Conservation (phyloP, 306 rosid species). For the Corylus americana region DNA sequence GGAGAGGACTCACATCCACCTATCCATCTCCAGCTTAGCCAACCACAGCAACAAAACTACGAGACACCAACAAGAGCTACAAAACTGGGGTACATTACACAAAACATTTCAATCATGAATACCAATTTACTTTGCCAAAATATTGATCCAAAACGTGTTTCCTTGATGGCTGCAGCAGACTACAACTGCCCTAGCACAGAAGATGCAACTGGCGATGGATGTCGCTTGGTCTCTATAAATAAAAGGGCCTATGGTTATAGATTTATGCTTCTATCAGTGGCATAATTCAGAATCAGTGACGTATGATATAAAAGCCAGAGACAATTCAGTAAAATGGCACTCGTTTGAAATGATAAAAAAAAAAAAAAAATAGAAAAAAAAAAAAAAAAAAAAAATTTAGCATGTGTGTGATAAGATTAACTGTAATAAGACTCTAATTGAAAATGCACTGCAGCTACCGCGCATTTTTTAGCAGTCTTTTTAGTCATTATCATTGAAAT, state of each 20-base stretch:
- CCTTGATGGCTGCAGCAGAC: conserved; percentile 57
- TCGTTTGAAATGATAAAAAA: conserved; percentile 30
- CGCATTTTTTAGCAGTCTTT: conserved; percentile 8
- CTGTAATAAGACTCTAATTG: conserved; percentile 31
- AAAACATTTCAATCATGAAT: conserved; percentile 22
- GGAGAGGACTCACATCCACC: conserved; percentile 61
- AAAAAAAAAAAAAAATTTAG: no score
- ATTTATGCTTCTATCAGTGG: conserved; percentile 19
- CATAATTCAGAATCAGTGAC: conserved; percentile 1
- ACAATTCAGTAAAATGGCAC: conserved; percentile 31
- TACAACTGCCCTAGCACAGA: conserved; percentile 50
- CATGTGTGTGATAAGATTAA: conserved; percentile 16
- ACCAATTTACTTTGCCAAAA: conserved; percentile 25
- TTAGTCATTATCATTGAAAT: conserved; percentile 1
- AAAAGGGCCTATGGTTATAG: conserved; percentile 12
- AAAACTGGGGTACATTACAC: conserved; percentile 60
- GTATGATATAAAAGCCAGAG: conserved; percentile 34
- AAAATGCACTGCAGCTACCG: conserved; percentile 23
- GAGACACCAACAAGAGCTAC: conserved; percentile 48
- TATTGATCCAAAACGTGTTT: conserved; percentile 38
- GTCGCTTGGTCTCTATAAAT: neutral
- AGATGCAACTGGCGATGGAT: conserved; percentile 16
- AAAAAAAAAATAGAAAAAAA: no score
- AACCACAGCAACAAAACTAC: conserved; percentile 59
- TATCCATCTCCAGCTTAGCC: conserved; percentile 85